These are phyloP conservation scores for Kwoniella dendrophila DNA, from an alignment of 768 basidiomycete species.

Conservation along the genomic window DNA sequence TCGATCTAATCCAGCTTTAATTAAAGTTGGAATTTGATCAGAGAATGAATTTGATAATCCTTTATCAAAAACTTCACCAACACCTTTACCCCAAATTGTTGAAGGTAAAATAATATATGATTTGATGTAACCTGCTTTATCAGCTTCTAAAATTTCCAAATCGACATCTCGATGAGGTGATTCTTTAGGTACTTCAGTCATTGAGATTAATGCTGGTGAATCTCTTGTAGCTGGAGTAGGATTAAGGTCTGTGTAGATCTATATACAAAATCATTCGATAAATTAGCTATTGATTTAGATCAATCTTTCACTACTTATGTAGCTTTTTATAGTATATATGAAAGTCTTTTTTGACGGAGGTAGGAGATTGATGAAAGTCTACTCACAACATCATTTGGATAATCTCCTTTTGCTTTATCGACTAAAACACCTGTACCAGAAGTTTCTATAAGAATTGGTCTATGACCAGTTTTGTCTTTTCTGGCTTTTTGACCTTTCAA, in stretches of 20 bases:
- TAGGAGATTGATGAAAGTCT: neutral
- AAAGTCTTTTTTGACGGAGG: neutral
- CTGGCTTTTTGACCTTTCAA: slow-evolving; percentile 47
- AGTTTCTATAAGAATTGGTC: slow-evolving; percentile 52
- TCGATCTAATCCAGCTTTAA: slow-evolving; percentile 46
- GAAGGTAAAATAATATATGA: slow-evolving; percentile 53
- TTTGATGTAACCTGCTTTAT: slow-evolving; percentile 40
- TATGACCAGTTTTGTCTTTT: slow-evolving; percentile 51
- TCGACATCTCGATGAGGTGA: slow-evolving; percentile 53
- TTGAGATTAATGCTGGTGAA: slow-evolving; percentile 40
- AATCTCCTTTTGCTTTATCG: slow-evolving; percentile 46
- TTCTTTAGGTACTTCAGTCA: slow-evolving; percentile 43
- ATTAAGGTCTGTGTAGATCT: slow-evolving; percentile 53
- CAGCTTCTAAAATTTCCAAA: slow-evolving; percentile 47
- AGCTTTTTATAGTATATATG: neutral
- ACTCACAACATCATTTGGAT: slow-evolving; percentile 44
- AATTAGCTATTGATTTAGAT: neutral
- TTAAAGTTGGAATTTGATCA: slow-evolving; percentile 49
- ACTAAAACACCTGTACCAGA: slow-evolving; percentile 49
- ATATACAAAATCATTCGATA: neutral
- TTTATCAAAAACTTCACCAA: slow-evolving; percentile 42
- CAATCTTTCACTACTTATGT: no score
- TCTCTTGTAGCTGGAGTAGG: slow-evolving; percentile 39
- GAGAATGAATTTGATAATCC: slow-evolving; percentile 49
- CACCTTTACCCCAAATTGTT: slow-evolving; percentile 52